Evolutionary conservation across 2,329 filamentous ascomycete species (phyloP).

Genomic region (Phialophora verrucosa): DNA sequence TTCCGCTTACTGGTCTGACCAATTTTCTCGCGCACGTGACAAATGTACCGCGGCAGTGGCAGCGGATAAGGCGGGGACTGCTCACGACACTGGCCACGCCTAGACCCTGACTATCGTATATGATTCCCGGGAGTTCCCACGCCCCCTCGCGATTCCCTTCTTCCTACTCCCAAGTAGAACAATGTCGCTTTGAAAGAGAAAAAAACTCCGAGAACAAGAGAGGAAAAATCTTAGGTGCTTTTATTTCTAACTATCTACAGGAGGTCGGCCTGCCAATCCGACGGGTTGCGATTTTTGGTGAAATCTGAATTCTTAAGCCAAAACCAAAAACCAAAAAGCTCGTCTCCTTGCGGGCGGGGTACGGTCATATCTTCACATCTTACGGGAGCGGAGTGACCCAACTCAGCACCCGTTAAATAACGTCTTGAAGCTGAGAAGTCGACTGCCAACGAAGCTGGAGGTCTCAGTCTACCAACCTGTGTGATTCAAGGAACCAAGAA

Average conservation of each 20-base stretch:
- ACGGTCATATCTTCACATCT: background rate
- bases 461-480: constrained; percentile 4
- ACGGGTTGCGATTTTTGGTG: constrained; percentile 11
- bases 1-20: constrained; percentile 25
- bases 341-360: background rate
- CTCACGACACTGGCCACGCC: background rate
- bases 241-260: constrained; percentile 37
- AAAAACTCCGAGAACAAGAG: background rate
- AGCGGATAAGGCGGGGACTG: constrained; percentile 3
- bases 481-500: constrained; percentile 14
- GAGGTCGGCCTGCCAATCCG: constrained; percentile 38
- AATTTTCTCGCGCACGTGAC: constrained; percentile 34
- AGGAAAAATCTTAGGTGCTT: background rate
- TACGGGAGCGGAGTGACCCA: background rate
- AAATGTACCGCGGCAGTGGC: constrained; percentile 27
- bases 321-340: background rate
- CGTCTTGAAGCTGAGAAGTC: background rate
- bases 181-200: background rate
- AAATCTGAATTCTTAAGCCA: background rate
- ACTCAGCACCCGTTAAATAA: background rate
- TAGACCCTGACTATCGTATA: constrained; percentile 13
- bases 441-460: background rate
- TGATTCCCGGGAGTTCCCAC: constrained; percentile 22
- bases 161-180: background rate
- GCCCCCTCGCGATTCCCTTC: constrained; percentile 12